Evolutionary conservation across 2,329 filamentous ascomycete genomes (phyloP).

Genomic region (Hypoxylon sp.): DNA sequence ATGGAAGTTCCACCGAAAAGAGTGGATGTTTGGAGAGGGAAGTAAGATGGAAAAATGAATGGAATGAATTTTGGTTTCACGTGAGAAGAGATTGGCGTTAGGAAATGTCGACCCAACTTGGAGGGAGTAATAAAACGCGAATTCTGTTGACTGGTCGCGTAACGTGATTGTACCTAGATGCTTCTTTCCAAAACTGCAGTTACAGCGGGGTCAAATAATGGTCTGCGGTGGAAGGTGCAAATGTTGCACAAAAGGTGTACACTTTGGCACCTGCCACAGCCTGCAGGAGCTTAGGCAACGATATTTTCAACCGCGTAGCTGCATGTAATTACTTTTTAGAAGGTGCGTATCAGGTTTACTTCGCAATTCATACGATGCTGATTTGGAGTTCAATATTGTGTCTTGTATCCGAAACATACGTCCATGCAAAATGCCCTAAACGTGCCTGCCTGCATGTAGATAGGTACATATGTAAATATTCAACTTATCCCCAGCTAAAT

Average conservation of each 20-base stretch:
- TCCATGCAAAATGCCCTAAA: no score
- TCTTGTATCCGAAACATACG: no score
- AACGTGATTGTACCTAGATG: background rate
- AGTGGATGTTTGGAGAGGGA: background rate
- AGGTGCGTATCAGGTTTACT: no score
- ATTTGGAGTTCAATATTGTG: no score
- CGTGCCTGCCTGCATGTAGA: no score
- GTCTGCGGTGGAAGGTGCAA: background rate
- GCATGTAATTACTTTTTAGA: background rate
- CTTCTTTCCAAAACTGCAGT: slow-evolving; percentile 1
- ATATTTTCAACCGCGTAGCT: background rate
- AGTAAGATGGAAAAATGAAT: background rate
- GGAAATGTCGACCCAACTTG: background rate
- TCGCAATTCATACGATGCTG: no score
- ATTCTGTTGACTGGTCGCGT: background rate
- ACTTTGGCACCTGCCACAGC: background rate
- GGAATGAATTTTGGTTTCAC: background rate
- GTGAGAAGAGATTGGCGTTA: background rate
- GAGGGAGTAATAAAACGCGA: background rate
- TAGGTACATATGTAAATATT: no score
- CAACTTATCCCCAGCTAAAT: no score
- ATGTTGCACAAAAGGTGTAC: background rate
- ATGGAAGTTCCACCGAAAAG: background rate
- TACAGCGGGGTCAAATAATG: background rate
- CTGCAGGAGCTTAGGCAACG: background rate